Percentiles rank a stretch among this genome's conserved stretches.
These are phyloP conservation scores for Clarireedia paspali DNA, from an alignment of 2,329 filamentous ascomycete genomes.

Conservation along the genomic window DNA sequence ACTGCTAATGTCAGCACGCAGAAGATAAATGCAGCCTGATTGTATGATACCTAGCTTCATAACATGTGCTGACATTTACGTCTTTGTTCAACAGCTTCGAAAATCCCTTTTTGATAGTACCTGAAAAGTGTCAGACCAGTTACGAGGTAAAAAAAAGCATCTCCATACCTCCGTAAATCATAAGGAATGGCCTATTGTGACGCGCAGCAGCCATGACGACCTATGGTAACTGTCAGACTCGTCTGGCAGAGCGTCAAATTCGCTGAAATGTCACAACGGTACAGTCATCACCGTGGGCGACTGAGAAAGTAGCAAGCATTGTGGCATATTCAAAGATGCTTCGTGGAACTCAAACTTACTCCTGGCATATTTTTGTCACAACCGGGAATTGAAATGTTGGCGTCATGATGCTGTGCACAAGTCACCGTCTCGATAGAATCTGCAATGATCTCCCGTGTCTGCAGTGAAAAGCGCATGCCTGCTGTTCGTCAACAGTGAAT, in stretches of 20 bases:
- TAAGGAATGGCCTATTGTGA: slow-evolving; percentile 85
- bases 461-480: slow-evolving; percentile 92
- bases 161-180: slow-evolving; percentile 67
- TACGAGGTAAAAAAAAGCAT: too few species aligned
- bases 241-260: background rate
- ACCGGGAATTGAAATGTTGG: slow-evolving; percentile 85
- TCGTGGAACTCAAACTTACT: background rate
- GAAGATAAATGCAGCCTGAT: background rate
- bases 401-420: slow-evolving; percentile 80
- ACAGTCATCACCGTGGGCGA: too few species aligned
- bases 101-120: slow-evolving; percentile 83
- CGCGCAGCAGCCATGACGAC: slow-evolving; percentile 78
- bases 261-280: too few species aligned
- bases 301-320: too few species aligned
- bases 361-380: slow-evolving; percentile 99
- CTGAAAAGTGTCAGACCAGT: slow-evolving; percentile 29
- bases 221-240: background rate
- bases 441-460: slow-evolving; percentile 85
- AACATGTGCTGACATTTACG: slow-evolving; percentile 71
- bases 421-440: slow-evolving; percentile 93
- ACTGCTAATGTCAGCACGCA: background rate
- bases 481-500: slow-evolving; percentile 15
- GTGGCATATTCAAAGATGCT: background rate
- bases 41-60: slow-evolving; percentile 4
- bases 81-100: slow-evolving; percentile 65